Conservation (phyloP, 306 rosid species). For the Rosa multiflora region DNA sequence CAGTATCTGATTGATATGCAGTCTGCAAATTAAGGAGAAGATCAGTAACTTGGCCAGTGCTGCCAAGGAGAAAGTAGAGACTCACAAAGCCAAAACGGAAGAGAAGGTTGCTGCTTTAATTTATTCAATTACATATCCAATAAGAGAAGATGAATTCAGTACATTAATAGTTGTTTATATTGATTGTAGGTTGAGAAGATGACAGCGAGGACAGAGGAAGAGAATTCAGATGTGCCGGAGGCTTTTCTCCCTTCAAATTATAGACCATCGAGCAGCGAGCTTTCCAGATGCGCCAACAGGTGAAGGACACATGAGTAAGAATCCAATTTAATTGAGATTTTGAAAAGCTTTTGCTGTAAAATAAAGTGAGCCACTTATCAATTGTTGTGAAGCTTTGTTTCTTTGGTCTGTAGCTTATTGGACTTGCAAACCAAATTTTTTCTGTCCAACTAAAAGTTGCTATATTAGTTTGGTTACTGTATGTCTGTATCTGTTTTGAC, state of each 20-base stretch:
- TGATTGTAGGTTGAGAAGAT: constrained; percentile 4
- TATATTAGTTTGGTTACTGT: too few species aligned
- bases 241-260: too few species aligned
- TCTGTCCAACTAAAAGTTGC: too few species aligned
- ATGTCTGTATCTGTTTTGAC: too few species aligned
- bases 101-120: constrained; percentile 37
- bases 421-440: too few species aligned
- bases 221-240: constrained; percentile 11
- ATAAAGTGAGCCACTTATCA: too few species aligned
- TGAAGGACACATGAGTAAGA: too few species aligned
- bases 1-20: constrained; percentile 32
- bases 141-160: neutral
- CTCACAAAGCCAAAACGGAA: constrained; percentile 52
- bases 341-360: neutral
- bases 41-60: constrained; percentile 54
- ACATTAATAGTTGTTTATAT: neutral
- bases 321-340: too few species aligned
- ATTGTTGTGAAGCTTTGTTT: too few species aligned
- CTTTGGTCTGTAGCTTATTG: too few species aligned
- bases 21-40: constrained; percentile 50
- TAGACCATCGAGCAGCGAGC: too few species aligned
- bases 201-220: constrained; percentile 50
- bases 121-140: neutral
- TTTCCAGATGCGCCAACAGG: too few species aligned
- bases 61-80: constrained; percentile 46